Evolutionary conservation across 2,329 filamentous ascomycete genomes (phyloP), one percentile per base, ranked within the genome.

Genomic region (Samsoniella hepiali): DNA sequence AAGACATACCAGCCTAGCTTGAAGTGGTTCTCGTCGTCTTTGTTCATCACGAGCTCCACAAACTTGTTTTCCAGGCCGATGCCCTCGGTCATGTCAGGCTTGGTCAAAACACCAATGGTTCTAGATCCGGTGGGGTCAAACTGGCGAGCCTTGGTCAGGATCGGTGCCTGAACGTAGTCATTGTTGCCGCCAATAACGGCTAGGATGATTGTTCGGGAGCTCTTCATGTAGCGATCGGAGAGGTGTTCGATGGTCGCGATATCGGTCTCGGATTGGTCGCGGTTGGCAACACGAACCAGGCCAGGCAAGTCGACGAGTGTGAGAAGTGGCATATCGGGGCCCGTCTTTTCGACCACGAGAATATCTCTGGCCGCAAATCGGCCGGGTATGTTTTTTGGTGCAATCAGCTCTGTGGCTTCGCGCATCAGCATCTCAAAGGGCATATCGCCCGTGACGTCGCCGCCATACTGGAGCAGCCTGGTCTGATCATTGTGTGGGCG

Each of bases 221-320:
- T 81, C 74, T 82, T 82, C 82, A 84, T 84, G 72, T 84, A 85
- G 34, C 77, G 76, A 8, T 83, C 80, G 11, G 80, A 82, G 2
- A 87, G 72, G 0, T 76, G 67, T 36, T 82, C 79, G 56, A 86
- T 83, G 2, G 82, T 80, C 64, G 78, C 74, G 62, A 83, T 82
- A 50, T 86, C 84, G 29, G 78, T 74, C 36, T 79, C 75, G 1
- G 81, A 83, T 69, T 86, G 82, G 61, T 82, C 78, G 36, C 78
- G 76, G 65, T 82, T 84, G 67, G 79, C 79, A 9, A 84, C 81
- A 38, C 79, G 77, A 34, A 87, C 82, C 1, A 88, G 73, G 1
- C 86, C 85, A 0, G 85, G 86, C 40, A 88, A 75, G 71, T 88
- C 86, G 8, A 88, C 84, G 1, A 88, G 77, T 0, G 84, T 88